These are phyloP conservation scores for Silene noctiflora DNA, from an alignment of 179 eudicot species.

Conservation along the genomic window DNA sequence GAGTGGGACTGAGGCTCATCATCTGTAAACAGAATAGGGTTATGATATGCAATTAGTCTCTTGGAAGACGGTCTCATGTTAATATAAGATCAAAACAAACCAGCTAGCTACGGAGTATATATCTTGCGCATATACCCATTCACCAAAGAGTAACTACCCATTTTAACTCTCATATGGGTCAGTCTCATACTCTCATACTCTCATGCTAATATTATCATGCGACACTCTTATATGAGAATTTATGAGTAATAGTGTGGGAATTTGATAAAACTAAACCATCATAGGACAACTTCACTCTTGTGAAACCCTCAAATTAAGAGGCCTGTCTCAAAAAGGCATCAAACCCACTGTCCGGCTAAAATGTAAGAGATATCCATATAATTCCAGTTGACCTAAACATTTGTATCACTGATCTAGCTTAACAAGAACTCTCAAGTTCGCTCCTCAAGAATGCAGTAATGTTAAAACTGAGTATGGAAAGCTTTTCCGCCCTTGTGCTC, in stretches of 20 bases:
- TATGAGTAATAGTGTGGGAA: too few relatives aligned
- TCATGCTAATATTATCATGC: too few relatives aligned
- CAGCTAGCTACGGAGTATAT: background rate
- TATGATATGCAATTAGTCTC: background rate
- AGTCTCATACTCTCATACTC: too few relatives aligned
- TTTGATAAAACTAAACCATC: too few relatives aligned
- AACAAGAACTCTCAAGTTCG: background rate
- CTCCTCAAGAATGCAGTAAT: too few relatives aligned
- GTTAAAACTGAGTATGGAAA: too few relatives aligned
- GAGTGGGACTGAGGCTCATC: conserved; percentile 51
- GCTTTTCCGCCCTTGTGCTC: background rate
- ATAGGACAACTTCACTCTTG: background rate
- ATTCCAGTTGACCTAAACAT: background rate
- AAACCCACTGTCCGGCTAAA: background rate
- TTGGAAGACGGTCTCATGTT: background rate
- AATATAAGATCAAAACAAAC: background rate
- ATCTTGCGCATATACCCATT: too few relatives aligned
- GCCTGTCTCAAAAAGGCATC: background rate
- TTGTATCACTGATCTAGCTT: background rate
- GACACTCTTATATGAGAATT: too few relatives aligned
- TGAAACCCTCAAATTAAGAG: background rate
- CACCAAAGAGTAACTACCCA: background rate
- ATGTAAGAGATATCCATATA: background rate
- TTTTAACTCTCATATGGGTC: background rate
- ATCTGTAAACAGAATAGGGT: conserved; percentile 34